Base-by-base conservation (phyloP, 2,329 filamentous ascomycete genomes). In the Allantophomopsis lycopodina region DNA sequence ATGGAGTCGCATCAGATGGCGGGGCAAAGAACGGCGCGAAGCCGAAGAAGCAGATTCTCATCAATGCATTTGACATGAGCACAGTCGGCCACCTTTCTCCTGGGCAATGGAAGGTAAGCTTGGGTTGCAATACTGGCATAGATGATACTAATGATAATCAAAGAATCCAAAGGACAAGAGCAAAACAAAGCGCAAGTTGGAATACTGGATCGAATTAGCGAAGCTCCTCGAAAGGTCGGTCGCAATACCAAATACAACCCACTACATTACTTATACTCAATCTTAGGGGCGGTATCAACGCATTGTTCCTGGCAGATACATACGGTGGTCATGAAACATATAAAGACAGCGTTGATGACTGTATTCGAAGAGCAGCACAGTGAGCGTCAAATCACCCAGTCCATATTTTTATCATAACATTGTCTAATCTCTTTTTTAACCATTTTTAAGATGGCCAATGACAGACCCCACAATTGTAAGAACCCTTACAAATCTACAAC, bases 41-140 rank as follows among this genome's bases (percentile, higher is more conserved):
- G 21, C 49, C 45, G 5, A 70, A 66, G 51, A 73, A 71, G 47
- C 63, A 70, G 18, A 76, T 79, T 12, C 51, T 79, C 5, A 59
- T 79, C 36, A 79, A 79, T 58, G 75, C 74, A 2, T 79, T 79
- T 46, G 75, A 79, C 43, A 79, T 79, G 73, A 73, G 65, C 2
- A 78, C 74, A 0, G 65, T 79, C 5, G 75, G 75, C 2, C 76
- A 81, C 51, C 52, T 81, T 28, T 75, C 71, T 0, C 74, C 75
- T 1, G 76, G 76, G 1, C 76, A 80, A 57, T 81, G 76, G 77
- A 79, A 77, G 60, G 71, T 71, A 37, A 43, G 55, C 43, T 1
- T 7, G 15, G 17, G 16, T 36, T 28, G 11, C 21, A 15, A 14
- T 23, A 32, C 35, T 14, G 2, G 37, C 47, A 16, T 47, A 5